phyloP scores from a whole-genome alignment of 225 moss, liverwort and hornwort genomes.

The Bryum argenteum region DNA sequence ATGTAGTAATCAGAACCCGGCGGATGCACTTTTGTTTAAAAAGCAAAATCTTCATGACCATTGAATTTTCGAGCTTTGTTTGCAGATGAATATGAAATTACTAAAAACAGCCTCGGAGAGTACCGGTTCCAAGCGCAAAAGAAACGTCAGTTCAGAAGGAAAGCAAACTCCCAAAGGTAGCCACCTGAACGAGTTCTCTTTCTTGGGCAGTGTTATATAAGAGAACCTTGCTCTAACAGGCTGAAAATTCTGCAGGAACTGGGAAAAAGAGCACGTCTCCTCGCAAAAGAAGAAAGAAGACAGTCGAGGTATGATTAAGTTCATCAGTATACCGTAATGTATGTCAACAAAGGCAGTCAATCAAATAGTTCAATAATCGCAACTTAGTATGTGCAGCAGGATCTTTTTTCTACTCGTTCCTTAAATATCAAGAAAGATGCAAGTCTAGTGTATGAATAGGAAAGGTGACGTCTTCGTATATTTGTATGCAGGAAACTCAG shows the following conservation, averaged over 20 bases:
- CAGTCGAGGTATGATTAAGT: conserved; percentile 33
- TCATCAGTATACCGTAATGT: conserved; percentile 14
- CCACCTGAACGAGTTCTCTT: conserved; percentile 23
- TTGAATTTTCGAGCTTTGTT: conserved; percentile 16
- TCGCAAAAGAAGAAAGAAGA: conserved; percentile 46
- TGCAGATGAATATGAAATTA: conserved; percentile 39
- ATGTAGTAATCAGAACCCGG: conserved; percentile 1
- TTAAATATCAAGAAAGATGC: conserved; percentile 10
- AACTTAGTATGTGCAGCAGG: neutral
- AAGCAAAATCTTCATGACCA: conserved; percentile 10
- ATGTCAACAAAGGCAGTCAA: conserved; percentile 10
- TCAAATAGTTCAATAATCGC: conserved; percentile 17
- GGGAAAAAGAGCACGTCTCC: conserved; percentile 43
- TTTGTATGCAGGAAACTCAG: conserved; percentile 37
- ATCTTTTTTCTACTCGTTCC: neutral
- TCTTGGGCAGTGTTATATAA: conserved; percentile 12
- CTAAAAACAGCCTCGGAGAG: conserved; percentile 39
- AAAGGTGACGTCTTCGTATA: conserved; percentile 15
- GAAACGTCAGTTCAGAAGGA: conserved; percentile 35
- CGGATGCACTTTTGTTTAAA: conserved; percentile 9
- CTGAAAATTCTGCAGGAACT: conserved; percentile 30
- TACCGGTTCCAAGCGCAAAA: conserved; percentile 45
- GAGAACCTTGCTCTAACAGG: conserved; percentile 11
- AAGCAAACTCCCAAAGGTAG: conserved; percentile 46
- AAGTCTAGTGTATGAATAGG: conserved; percentile 17